A percentile compares a stretch with the other conserved stretches of the same genome.
These are phyloP conservation scores for Cynara cardunculus DNA, from an alignment of 129 eudicot species.

Conservation along the genomic window DNA sequence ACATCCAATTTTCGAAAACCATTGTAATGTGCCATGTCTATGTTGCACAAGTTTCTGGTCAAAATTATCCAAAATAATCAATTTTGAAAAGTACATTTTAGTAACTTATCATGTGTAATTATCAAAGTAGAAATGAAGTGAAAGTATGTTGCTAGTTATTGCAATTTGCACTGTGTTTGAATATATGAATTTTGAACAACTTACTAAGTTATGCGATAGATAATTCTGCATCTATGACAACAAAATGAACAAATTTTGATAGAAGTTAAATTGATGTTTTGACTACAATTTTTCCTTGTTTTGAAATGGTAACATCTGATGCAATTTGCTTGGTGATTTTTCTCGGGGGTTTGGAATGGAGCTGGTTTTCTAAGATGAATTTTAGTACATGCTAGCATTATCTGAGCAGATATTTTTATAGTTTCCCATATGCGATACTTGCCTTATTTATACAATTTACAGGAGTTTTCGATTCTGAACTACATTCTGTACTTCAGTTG, in stretches of 20 bases:
- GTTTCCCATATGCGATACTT: background rate
- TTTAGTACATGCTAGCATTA: background rate
- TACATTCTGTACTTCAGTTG: conserved; percentile 77
- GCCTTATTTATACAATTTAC: conserved; percentile 21
- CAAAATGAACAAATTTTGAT: background rate
- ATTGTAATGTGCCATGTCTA: background rate
- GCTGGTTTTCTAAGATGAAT: background rate
- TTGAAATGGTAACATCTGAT: background rate
- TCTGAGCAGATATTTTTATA: background rate
- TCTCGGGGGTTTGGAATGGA: conserved; percentile 11
- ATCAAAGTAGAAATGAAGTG: background rate
- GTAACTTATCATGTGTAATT: background rate
- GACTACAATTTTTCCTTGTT: background rate
- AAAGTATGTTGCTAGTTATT: background rate
- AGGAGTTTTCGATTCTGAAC: conserved; percentile 66
- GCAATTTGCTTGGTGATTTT: background rate
- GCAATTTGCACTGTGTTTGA: background rate
- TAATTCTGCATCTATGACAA: background rate
- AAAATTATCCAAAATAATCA: background rate
- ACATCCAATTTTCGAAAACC: background rate
- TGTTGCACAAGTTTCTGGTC: background rate
- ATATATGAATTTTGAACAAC: background rate
- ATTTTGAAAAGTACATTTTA: background rate
- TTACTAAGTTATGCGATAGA: background rate
- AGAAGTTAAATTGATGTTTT: background rate